Evolutionary conservation across 1,284 basidiomycete genomes (phyloP).

Genomic region (Cutaneotrichosporon sp.): DNA sequence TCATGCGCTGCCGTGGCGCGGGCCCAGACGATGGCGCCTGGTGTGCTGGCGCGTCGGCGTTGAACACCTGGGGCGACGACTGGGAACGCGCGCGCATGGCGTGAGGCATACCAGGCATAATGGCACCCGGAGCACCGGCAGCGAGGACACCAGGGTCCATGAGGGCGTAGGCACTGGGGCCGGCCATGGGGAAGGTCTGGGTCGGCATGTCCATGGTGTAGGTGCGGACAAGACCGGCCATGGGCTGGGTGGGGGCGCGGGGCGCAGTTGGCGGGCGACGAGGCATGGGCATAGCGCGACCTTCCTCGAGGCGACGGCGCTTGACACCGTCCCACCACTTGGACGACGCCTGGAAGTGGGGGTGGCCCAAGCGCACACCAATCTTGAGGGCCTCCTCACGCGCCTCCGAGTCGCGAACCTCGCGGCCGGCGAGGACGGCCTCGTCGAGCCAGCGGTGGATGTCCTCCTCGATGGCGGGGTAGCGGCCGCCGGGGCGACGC

Average conservation of each 20-base stretch:
- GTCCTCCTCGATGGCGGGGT: conserved; percentile 29
- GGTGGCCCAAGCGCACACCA: conserved; percentile 23
- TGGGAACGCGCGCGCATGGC: conserved; percentile 24
- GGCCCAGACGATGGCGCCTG: conserved; percentile 24
- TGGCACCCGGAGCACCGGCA: not conserved
- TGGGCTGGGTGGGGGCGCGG: conserved; percentile 5
- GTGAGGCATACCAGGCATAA: conserved; percentile 14
- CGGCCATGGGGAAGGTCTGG: conserved; percentile 22
- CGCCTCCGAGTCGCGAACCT: conserved; percentile 26
- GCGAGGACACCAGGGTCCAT: conserved; percentile 8
- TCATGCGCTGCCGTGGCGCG: conserved; percentile 24
- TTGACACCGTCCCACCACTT: conserved; percentile 33
- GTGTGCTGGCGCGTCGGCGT: conserved; percentile 8
- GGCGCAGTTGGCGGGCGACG: conserved; percentile 18
- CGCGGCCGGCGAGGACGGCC: conserved; percentile 24
- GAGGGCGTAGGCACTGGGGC: conserved; percentile 18
- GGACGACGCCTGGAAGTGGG: conserved; percentile 29
- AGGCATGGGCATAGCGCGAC: conserved; percentile 24
- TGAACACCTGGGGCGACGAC: conserved; percentile 25
- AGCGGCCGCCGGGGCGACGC: conserved; percentile 25
- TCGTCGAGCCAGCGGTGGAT: conserved; percentile 31
- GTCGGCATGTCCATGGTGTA: conserved; percentile 25
- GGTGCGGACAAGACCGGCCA: conserved; percentile 20
- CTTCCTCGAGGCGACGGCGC: conserved; percentile 27
- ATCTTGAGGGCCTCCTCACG: conserved; percentile 28